phyloP scores from a whole-genome alignment of 371 early-diverging fungal genomes.

The Mucor circinelloides region DNA sequence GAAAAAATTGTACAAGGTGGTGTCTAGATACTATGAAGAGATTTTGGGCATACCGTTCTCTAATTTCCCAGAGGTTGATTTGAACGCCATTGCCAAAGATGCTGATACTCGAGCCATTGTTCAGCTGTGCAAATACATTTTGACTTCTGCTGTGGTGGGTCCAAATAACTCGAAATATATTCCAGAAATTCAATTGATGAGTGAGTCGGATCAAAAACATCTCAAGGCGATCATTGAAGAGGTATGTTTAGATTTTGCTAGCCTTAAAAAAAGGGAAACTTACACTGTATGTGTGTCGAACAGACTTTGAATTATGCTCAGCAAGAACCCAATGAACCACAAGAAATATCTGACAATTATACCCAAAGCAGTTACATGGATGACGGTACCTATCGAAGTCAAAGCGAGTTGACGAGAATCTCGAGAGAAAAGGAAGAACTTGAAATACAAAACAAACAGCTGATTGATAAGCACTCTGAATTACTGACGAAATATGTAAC shows the following conservation, averaged over 20 bases:
- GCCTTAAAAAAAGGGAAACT: not conserved
- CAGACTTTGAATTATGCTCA: constrained; percentile 23
- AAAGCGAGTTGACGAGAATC: constrained; percentile 32
- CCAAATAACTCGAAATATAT: constrained; percentile 79
- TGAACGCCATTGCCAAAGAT: constrained; percentile 85
- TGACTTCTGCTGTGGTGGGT: constrained; percentile 85
- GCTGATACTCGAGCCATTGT: constrained; percentile 70
- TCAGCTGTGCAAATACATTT: constrained; percentile 77
- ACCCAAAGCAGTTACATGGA: constrained; percentile 29
- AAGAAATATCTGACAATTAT: constrained; percentile 18
- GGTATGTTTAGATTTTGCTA: constrained; percentile 23
- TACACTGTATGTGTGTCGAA: not conserved
- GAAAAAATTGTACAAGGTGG: constrained; percentile 82
- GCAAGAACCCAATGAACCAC: constrained; percentile 10
- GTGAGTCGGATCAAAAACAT: constrained; percentile 70
- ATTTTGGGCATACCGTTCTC: constrained; percentile 60
- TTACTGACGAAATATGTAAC: constrained; percentile 65
- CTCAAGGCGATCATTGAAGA: constrained; percentile 89
- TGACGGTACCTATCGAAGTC: constrained; percentile 30
- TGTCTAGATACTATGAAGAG: constrained; percentile 87
- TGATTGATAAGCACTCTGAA: constrained; percentile 60
- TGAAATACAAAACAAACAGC: constrained; percentile 54
- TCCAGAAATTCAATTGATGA: constrained; percentile 76
- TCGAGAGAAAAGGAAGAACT: constrained; percentile 60
- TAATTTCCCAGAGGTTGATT: constrained; percentile 64